Evolutionary conservation across 2,329 filamentous ascomycete genomes (phyloP).

Genomic region (Fusarium chlamydosporum): DNA sequence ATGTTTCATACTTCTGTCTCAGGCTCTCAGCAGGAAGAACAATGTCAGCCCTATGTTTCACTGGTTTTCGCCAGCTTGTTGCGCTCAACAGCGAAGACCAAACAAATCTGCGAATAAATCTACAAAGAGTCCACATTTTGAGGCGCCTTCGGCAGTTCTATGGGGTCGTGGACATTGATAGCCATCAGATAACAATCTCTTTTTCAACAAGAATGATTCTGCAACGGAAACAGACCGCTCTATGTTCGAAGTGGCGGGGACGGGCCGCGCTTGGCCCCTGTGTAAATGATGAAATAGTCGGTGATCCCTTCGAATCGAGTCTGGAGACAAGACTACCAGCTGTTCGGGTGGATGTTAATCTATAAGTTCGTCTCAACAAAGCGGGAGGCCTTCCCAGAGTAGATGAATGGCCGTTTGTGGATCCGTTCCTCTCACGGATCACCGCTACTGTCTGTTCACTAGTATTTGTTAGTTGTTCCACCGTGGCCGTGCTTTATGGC

Average conservation of each 20-base stretch:
- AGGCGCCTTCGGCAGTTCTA: neutral
- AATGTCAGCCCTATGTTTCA: neutral
- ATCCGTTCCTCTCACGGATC: neutral
- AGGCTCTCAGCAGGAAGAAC: neutral
- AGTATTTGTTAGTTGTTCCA: neutral
- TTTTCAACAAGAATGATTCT: neutral
- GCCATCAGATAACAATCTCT: neutral
- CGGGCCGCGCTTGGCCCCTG: neutral
- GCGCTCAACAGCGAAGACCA: neutral
- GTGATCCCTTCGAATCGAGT: neutral
- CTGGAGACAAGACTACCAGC: too few species aligned
- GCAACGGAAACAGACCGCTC: neutral
- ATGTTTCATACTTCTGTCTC: neutral
- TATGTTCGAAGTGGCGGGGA: neutral
- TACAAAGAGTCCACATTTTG: neutral
- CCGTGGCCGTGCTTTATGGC: neutral
- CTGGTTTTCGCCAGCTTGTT: too few species aligned
- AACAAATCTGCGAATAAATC: neutral
- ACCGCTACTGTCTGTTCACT: neutral
- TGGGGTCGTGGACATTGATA: rapidly evolving
- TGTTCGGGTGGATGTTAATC: neutral
- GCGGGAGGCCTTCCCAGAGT: neutral
- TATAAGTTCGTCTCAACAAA: neutral
- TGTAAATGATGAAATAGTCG: too few species aligned
- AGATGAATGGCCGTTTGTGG: conserved; percentile 1